Conservation (phyloP, 2,329 filamentous ascomycete species). For the Beauveria rudraprayagi region DNA sequence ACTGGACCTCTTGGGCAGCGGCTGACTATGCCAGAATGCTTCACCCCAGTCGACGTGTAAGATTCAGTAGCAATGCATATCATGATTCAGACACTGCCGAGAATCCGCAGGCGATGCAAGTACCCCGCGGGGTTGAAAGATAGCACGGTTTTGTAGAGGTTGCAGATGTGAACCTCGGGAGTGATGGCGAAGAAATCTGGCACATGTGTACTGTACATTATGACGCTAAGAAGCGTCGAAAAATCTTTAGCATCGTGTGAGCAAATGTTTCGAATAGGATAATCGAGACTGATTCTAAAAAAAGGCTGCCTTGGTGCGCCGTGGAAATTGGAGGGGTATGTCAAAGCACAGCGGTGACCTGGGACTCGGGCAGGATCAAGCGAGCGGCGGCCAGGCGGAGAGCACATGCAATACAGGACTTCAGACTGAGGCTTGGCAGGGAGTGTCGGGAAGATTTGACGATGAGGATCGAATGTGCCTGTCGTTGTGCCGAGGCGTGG, state of each 20-base stretch:
- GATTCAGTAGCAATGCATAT: background rate
- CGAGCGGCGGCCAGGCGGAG: background rate
- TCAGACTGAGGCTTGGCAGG: conserved; percentile 10
- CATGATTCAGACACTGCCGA: background rate
- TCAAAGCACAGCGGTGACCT: background rate
- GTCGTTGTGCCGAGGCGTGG: conserved; percentile 10
- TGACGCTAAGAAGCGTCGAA: background rate
- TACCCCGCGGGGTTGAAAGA: background rate
- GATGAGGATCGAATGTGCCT: conserved; percentile 7
- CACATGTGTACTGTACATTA: background rate
- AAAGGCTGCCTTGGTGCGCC: background rate
- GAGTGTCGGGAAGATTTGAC: background rate
- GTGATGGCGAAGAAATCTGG: background rate
- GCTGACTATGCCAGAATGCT: background rate
- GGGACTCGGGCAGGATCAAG: background rate
- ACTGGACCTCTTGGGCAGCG: background rate
- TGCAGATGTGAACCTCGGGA: conserved; percentile 5
- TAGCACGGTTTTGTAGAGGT: background rate
- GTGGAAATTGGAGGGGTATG: conserved; percentile 9
- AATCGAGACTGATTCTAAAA: conserved; percentile 6
- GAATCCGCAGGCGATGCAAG: background rate
- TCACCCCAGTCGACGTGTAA: background rate
- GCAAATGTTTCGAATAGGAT: conserved; percentile 8
- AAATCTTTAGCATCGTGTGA: conserved; percentile 1
- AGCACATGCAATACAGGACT: conserved; percentile 6